Evolutionary conservation across 2,329 filamentous ascomycete species (phyloP), one percentile per base, ranked within the genome.

Genomic region (Didymella pomorum): DNA sequence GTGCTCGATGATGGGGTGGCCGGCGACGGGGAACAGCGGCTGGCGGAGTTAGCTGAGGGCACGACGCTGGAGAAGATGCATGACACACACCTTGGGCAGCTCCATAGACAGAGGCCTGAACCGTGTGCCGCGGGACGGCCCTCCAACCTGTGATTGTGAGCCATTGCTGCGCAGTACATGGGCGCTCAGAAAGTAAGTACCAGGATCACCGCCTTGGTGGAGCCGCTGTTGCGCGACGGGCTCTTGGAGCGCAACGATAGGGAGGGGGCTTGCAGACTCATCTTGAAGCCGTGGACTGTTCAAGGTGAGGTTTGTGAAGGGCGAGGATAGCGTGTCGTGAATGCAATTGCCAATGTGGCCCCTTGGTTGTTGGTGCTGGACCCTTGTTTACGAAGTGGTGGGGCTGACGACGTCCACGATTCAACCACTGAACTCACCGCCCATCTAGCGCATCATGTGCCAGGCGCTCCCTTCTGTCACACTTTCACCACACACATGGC

Each of bases 1-100:
- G 84, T 99, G 95, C 86, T 93, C 94, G 83, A 98, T 93, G 82
- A 99, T 98, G 70, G 94, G 93, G 80, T 99, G 95, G 70, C 95
- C 95, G 68, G 95, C 95, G 74, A 99, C 93, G 79, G 97, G 94
- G 83, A 99, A 98, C 69, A 99, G 91, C 65, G 95, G 95, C 92
- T 96, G 72, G 62, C 48, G 42, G 48, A 35, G 35, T 58, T 18
- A 54, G 37, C 16, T 20, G 26, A 29, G 18, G 44, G 12, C 28
- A 9, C 28, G 10, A 23, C n/a, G n/a, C 9, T 4, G 28, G 18
- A 1, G n/a, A 5, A 10, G 25, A 18, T 29, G 9, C 2, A 20
- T 14, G 26, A 16, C n/a, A 50, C 56, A 25, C 79, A 94, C 92
- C 88, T 98, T 98, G 70, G 95, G 95, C 56, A 97, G 85, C 81